These are phyloP conservation scores for Cladophialophora exuberans DNA, from an alignment of 2,329 filamentous ascomycete genomes.

Conservation along the genomic window DNA sequence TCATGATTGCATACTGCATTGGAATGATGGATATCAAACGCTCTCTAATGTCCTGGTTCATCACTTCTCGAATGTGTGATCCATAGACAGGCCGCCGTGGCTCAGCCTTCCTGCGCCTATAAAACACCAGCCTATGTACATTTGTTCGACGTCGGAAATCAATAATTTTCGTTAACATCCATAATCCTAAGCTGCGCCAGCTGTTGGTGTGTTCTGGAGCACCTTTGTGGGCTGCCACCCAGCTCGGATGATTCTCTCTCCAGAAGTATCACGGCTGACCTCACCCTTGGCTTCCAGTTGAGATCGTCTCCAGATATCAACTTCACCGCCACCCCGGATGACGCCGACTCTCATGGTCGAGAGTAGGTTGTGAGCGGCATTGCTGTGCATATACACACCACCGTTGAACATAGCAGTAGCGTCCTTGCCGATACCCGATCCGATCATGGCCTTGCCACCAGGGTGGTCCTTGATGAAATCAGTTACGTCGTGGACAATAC, in stretches of 20 bases:
- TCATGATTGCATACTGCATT: no score
- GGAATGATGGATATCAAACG: no score
- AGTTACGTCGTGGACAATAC: constrained; percentile 82
- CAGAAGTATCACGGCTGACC: constrained; percentile 77
- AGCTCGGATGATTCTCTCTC: constrained; percentile 81
- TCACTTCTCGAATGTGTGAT: no score
- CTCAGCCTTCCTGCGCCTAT: no score
- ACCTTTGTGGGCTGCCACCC: constrained; percentile 85
- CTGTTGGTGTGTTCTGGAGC: constrained; percentile 75
- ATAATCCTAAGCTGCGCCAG: constrained; percentile 70
- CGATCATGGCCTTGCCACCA: constrained; percentile 87
- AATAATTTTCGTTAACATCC: constrained; percentile 21
- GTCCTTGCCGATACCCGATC: constrained; percentile 80
- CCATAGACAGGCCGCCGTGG: no score
- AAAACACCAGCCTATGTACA: constrained; percentile 2
- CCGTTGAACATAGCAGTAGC: constrained; percentile 91
- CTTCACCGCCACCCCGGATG: constrained; percentile 82
- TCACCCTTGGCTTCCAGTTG: constrained; percentile 74
- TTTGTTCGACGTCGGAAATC: constrained; percentile 21
- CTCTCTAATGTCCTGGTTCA: no score
- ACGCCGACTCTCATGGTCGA: constrained; percentile 88
- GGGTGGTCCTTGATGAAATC: constrained; percentile 87
- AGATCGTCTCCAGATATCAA: constrained; percentile 90
- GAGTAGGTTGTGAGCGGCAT: constrained; percentile 85
- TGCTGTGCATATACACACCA: constrained; percentile 86